Conservation (phyloP, 2,329 filamentous ascomycete species). For the Ramularia endophylla region DNA sequence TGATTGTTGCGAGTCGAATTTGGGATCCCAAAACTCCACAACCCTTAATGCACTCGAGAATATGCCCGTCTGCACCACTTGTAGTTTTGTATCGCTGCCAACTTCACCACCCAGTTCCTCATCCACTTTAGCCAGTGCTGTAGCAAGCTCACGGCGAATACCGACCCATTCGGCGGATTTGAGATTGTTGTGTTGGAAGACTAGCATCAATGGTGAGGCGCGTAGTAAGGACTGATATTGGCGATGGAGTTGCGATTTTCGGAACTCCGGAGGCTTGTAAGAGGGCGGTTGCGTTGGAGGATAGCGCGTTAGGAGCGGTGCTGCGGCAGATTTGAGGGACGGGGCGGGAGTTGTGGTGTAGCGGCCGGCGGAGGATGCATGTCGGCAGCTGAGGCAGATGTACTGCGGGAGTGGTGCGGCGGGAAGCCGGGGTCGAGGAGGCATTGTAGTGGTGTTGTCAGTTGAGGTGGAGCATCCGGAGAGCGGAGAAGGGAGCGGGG, state of each 20-base stretch:
- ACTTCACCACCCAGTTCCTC: slow-evolving; percentile 50
- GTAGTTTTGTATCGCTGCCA: slow-evolving; percentile 52
- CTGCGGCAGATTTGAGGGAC: slow-evolving; percentile 36
- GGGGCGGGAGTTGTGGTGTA: slow-evolving; percentile 48
- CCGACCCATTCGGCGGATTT: slow-evolving; percentile 68
- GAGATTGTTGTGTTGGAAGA: slow-evolving; percentile 79
- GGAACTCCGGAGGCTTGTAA: slow-evolving; percentile 75
- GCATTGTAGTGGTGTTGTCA: slow-evolving; percentile 44
- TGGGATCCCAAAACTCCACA: slow-evolving; percentile 66
- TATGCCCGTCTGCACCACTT: slow-evolving; percentile 84
- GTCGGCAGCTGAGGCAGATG: slow-evolving; percentile 37
- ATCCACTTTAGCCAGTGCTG: slow-evolving; percentile 59
- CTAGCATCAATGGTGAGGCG: slow-evolving; percentile 74
- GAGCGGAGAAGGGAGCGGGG: too few relatives aligned
- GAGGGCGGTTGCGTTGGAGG: slow-evolving; percentile 74
- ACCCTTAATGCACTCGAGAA: slow-evolving; percentile 79
- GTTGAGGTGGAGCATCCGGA: too few relatives aligned
- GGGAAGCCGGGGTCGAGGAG: slow-evolving; percentile 46
- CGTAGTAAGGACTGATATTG: slow-evolving; percentile 84
- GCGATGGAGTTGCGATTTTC: slow-evolving; percentile 83
- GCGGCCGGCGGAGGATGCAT: slow-evolving; percentile 44
- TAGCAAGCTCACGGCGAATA: slow-evolving; percentile 62
- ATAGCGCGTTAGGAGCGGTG: slow-evolving; percentile 43
- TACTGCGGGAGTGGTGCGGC: slow-evolving; percentile 31
- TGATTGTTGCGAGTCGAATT: slow-evolving; percentile 14